Evolutionary conservation across 768 basidiomycete species (phyloP).

Genomic region (Scleroderma bovista): DNA sequence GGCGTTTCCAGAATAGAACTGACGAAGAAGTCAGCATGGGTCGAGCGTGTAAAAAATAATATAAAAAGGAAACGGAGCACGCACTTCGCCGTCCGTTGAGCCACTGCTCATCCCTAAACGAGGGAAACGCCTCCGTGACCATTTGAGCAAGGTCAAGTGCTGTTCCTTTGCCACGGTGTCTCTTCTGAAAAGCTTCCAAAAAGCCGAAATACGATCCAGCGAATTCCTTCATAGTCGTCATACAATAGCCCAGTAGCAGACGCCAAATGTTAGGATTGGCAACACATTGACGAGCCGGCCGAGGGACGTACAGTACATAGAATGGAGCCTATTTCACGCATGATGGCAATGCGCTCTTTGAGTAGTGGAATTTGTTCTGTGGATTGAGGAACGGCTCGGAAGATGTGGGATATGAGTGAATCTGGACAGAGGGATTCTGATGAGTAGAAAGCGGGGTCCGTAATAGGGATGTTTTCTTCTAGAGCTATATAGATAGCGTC

Average conservation of each 20-base stretch:
- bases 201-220: slow-evolving; percentile 69
- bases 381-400: slow-evolving; percentile 53
- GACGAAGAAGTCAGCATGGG: background rate
- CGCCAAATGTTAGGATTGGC: background rate
- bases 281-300: background rate
- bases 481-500: slow-evolving; percentile 44
- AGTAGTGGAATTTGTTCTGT: slow-evolving; percentile 67
- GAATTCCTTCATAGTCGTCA: slow-evolving; percentile 41
- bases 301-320: slow-evolving; percentile 56
- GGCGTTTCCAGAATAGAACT: slow-evolving; percentile 88
- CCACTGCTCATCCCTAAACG: slow-evolving; percentile 65
- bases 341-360: slow-evolving; percentile 62
- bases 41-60: background rate
- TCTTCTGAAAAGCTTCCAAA: slow-evolving; percentile 52
- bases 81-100: slow-evolving; percentile 57
- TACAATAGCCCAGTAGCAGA: too few species aligned
- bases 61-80: slow-evolving; percentile 2
- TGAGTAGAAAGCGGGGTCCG: slow-evolving; percentile 73
- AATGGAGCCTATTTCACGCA: slow-evolving; percentile 73
- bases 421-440: slow-evolving; percentile 68
- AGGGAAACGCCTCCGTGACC: slow-evolving; percentile 65
- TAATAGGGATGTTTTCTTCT: slow-evolving; percentile 72
- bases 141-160: slow-evolving; percentile 69
- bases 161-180: slow-evolving; percentile 50
- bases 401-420: slow-evolving; percentile 59